A percentile compares a stretch with the other conserved stretches of the same genome.
Evolutionary conservation across 306 rosid species (phyloP).

Genomic region (Lathyrus oleraceus): DNA sequence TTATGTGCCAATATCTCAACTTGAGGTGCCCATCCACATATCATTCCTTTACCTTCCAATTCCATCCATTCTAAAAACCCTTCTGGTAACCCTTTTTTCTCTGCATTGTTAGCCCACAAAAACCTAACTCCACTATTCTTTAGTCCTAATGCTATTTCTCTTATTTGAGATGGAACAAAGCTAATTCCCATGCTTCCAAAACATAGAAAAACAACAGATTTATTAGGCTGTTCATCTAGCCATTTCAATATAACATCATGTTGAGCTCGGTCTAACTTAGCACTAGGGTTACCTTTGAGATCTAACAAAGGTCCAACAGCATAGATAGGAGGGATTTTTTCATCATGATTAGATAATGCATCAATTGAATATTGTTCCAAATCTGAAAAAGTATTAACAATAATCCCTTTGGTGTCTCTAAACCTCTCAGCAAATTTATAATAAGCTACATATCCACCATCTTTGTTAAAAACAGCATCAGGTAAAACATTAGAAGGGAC

Average conservation of each 20-base stretch:
- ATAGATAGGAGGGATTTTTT: constrained; percentile 50
- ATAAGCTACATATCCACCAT: constrained; percentile 53
- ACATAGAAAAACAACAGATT: constrained; percentile 57
- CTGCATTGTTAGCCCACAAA: constrained; percentile 53
- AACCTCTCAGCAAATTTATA: constrained; percentile 47
- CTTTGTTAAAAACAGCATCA: constrained; percentile 26
- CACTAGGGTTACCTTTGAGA: constrained; percentile 30
- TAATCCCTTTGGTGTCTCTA: constrained; percentile 52
- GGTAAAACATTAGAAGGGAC: constrained; percentile 53
- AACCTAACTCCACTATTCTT: constrained; percentile 51
- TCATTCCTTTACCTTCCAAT: constrained; percentile 47
- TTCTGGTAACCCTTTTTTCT: constrained; percentile 41
- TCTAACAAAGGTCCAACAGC: constrained; percentile 62
- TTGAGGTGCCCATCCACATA: constrained; percentile 68
- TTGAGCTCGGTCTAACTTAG: constrained; percentile 40
- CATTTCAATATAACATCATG: constrained; percentile 50
- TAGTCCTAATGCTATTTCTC: constrained; percentile 59
- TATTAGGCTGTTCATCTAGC: constrained; percentile 56
- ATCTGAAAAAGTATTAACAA: constrained; percentile 53
- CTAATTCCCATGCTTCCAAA: constrained; percentile 62
- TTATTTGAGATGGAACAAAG: constrained; percentile 54
- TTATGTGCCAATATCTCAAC: constrained; percentile 53
- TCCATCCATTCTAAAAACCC: constrained; percentile 58
- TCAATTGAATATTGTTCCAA: constrained; percentile 44
- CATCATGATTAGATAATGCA: constrained; percentile 35